phyloP scores from a whole-genome alignment of 768 basidiomycete genomes.

The Pisolithus albus region DNA sequence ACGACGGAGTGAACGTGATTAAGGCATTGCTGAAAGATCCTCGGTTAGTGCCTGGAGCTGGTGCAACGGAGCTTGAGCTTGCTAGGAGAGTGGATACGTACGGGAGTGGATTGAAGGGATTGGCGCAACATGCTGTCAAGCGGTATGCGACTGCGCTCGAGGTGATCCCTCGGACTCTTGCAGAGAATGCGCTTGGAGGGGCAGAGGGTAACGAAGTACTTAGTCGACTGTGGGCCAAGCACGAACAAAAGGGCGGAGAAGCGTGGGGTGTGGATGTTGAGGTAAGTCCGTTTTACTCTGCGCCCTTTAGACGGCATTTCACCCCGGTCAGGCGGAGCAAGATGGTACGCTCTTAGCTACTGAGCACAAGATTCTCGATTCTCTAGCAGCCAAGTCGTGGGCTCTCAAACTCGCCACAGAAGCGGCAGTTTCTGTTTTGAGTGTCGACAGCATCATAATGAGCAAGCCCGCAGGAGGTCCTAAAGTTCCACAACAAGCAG shows the following conservation, averaged over 20 bases:
- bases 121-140: slow-evolving; percentile 90
- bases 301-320: neutral
- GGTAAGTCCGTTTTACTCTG: slow-evolving; percentile 34
- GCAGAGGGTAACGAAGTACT: slow-evolving; percentile 90
- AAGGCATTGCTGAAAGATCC: slow-evolving; percentile 88
- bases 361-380: slow-evolving; percentile 69
- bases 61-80: slow-evolving; percentile 92
- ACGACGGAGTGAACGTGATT: slow-evolving; percentile 96
- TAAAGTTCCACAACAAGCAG: slow-evolving; percentile 79
- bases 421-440: slow-evolving; percentile 83
- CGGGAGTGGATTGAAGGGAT: slow-evolving; percentile 81
- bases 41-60: slow-evolving; percentile 88
- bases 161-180: slow-evolving; percentile 85
- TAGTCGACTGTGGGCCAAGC: slow-evolving; percentile 83
- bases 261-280: slow-evolving; percentile 86
- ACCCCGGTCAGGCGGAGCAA: slow-evolving; percentile 50
- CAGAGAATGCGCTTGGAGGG: slow-evolving; percentile 92
- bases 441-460: slow-evolving; percentile 97
- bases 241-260: slow-evolving; percentile 68
- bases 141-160: slow-evolving; percentile 86
- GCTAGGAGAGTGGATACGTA: slow-evolving; percentile 77
- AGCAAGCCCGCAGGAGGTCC: slow-evolving; percentile 89
- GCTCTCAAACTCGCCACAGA: slow-evolving; percentile 87
- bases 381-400: slow-evolving; percentile 87
- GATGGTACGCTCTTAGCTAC: slow-evolving; percentile 69